Percentiles rank a stretch among this genome's conserved stretches.
Conservation (phyloP, 768 basidiomycete species). For the Russula earlei region DNA sequence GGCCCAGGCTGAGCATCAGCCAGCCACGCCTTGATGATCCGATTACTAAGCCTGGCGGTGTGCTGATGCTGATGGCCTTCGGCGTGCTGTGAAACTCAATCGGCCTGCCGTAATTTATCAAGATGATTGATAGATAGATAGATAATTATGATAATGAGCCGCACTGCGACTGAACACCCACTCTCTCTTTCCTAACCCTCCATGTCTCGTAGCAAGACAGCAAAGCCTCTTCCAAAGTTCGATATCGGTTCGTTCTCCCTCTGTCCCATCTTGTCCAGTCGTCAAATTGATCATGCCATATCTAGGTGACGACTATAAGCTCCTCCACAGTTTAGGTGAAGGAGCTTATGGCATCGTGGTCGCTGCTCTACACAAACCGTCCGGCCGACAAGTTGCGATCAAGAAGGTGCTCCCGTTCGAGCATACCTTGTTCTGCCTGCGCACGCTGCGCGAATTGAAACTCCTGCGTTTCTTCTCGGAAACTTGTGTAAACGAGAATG, state of each 20-base stretch:
- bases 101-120: background rate
- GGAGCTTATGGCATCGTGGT: constrained; percentile 88
- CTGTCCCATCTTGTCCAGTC: background rate
- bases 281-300: background rate
- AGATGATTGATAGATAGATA: background rate
- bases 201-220: constrained; percentile 31
- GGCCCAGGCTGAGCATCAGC: no score
- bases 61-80: background rate
- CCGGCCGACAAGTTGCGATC: constrained; percentile 81
- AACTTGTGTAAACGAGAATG: constrained; percentile 73
- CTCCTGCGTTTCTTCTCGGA: constrained; percentile 79
- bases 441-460: constrained; percentile 87
- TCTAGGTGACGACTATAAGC: constrained; percentile 61
- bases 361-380: constrained; percentile 77
- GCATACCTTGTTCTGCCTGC: constrained; percentile 83
- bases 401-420: constrained; percentile 95
- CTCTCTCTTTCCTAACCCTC: constrained; percentile 21
- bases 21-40: no score
- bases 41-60: no score
- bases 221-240: constrained; percentile 64
- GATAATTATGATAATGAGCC: background rate
- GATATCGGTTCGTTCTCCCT: constrained; percentile 45
- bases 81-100: no score
- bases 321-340: constrained; percentile 69
- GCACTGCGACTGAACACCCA: background rate